phyloP scores from a whole-genome alignment of 2,329 filamentous ascomycete species.

The Achaetomium macrosporum region DNA sequence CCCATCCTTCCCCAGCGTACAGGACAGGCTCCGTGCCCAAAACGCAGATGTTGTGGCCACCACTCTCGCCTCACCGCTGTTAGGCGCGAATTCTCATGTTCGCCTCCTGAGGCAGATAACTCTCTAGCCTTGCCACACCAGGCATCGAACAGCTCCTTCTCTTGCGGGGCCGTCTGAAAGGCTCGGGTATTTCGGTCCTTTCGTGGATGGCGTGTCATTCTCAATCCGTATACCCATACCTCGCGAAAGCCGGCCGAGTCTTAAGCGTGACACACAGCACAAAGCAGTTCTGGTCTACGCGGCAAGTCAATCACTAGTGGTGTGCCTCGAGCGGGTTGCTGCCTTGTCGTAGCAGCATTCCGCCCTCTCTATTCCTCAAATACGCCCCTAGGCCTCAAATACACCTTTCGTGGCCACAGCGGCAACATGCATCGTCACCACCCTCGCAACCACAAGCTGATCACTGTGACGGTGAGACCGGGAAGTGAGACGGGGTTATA shows the following conservation, averaged over 20 bases:
- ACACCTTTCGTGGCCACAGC: background rate
- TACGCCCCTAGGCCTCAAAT: too few relatives aligned
- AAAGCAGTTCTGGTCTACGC: background rate
- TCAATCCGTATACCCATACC: background rate
- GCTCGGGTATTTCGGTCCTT: background rate
- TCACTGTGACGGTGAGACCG: slow-evolving; percentile 11
- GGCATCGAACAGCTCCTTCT: background rate
- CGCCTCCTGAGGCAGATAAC: background rate
- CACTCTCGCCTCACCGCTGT: background rate
- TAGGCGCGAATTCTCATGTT: background rate
- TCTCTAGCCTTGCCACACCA: background rate
- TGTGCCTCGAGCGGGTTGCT: background rate
- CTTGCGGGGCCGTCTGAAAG: too few relatives aligned
- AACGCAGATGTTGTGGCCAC: too few relatives aligned
- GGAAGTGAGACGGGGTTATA: slow-evolving; percentile 19
- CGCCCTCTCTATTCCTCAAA: background rate
- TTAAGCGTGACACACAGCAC: background rate
- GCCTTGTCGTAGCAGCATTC: background rate
- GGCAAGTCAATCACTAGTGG: background rate
- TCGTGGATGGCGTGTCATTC: slow-evolving; percentile 1
- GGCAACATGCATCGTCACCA: slow-evolving; percentile 10
- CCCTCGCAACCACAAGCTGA: slow-evolving; percentile 1
- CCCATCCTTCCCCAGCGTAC: background rate
- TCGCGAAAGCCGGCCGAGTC: background rate
- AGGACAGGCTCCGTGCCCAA: too few relatives aligned